Evolutionary conservation across 2,329 filamentous ascomycete genomes (phyloP).

Genomic region (Botryotinia convoluta): DNA sequence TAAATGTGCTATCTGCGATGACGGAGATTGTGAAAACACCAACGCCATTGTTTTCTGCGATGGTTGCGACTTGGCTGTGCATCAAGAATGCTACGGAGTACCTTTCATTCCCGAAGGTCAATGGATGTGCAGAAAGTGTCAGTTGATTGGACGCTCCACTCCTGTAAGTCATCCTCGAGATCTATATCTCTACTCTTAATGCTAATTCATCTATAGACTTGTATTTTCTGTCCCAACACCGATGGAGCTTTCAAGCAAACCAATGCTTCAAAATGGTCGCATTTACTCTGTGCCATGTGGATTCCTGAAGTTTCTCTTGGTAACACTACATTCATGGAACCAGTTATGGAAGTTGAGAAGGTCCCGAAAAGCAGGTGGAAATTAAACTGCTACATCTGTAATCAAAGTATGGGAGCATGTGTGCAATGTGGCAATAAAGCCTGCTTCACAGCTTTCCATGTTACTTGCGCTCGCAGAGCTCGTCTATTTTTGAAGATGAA

Average conservation of each 20-base stretch:
- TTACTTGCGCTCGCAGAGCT: conserved; percentile 88
- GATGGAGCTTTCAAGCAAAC: conserved; percentile 99
- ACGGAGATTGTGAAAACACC: conserved; percentile 98
- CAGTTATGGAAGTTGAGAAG: conserved; percentile 96
- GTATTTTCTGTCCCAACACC: conserved; percentile 97
- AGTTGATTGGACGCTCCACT: conserved; percentile 87
- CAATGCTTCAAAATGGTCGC: conserved; percentile 92
- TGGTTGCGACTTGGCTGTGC: conserved; percentile 93
- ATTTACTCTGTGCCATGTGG: conserved; percentile 96
- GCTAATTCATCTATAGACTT: conserved; percentile 56
- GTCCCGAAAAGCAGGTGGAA: conserved; percentile 95
- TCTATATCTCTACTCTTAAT: background rate
- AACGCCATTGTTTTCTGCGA: conserved; percentile 99
- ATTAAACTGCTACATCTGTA: conserved; percentile 91
- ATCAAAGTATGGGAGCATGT: conserved; percentile 95
- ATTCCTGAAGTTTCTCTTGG: conserved; percentile 95
- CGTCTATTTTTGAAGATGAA: conserved; percentile 96
- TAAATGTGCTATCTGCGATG: conserved; percentile 96
- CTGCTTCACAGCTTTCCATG: conserved; percentile 95
- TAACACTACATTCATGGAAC: conserved; percentile 97
- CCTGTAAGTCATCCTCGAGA: conserved; percentile 56
- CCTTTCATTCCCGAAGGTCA: conserved; percentile 98
- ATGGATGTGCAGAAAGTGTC: conserved; percentile 96
- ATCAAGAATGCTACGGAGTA: conserved; percentile 98
- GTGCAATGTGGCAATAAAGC: conserved; percentile 98